phyloP scores from a whole-genome alignment of 163 green algal species.

The Chloromonas sp. region DNA sequence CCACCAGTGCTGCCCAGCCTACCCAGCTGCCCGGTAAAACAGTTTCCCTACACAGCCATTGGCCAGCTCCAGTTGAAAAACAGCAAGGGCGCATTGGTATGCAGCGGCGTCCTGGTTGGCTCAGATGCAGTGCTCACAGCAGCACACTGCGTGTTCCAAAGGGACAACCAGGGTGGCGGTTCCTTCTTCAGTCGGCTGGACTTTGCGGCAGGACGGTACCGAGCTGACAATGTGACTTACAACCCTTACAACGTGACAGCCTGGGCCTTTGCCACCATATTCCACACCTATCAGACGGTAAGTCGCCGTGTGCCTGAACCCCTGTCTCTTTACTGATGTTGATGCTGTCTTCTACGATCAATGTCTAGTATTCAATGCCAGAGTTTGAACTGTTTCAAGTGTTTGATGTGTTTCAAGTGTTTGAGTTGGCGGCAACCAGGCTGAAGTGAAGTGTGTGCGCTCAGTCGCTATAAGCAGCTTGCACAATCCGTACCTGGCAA shows the following conservation, averaged over 20 bases:
- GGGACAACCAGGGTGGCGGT: conserved; percentile 10
- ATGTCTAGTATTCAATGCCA: too few relatives aligned
- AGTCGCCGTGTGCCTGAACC: too few relatives aligned
- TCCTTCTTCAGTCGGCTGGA: conserved; percentile 38
- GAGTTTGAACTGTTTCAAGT: too few relatives aligned
- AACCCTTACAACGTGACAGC: conserved; percentile 29
- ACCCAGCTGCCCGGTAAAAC: neutral
- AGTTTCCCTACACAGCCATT: conserved; percentile 38
- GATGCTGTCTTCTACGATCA: too few relatives aligned
- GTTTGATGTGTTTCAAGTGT: too few relatives aligned
- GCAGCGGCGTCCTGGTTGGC: conserved; percentile 35
- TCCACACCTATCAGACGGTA: conserved; percentile 14
- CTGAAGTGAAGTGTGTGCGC: too few relatives aligned
- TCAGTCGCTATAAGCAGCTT: too few relatives aligned
- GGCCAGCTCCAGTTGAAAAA: conserved; percentile 42
- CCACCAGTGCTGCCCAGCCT: neutral
- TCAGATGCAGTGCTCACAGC: conserved; percentile 43
- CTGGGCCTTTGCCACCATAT: conserved; percentile 38
- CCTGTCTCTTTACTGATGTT: too few relatives aligned
- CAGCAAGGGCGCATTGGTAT: conserved; percentile 37
- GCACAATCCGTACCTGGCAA: too few relatives aligned
- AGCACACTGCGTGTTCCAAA: conserved; percentile 43
- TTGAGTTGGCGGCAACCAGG: too few relatives aligned
- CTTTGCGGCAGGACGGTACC: conserved; percentile 37
- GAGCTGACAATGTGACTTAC: conserved; percentile 9